A percentile compares a stretch with the other conserved stretches of the same genome.
Conservation (phyloP, 2,329 filamentous ascomycete genomes). For the Aspergillus sp. region DNA sequence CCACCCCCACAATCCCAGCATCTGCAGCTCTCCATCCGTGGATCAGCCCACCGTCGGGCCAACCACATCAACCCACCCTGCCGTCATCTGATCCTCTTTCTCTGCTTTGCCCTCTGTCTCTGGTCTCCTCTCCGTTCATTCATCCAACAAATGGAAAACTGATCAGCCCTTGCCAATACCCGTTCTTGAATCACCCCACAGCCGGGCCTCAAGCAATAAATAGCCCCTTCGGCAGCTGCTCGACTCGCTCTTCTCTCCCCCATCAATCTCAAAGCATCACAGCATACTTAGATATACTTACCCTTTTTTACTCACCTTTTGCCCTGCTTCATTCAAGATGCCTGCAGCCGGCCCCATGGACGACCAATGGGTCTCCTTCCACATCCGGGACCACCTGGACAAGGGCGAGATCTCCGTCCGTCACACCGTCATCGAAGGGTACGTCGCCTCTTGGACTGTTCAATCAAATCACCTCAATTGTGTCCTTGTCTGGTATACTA, state of each 20-base stretch:
- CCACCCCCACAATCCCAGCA: slow-evolving; percentile 13
- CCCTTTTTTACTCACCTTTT: not conserved
- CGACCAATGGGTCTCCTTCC: slow-evolving; percentile 33
- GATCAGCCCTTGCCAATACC: not conserved
- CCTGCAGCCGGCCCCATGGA: slow-evolving; percentile 12
- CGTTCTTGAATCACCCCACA: not conserved
- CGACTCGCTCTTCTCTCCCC: not conserved
- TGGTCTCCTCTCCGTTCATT: not conserved
- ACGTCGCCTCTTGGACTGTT: not conserved
- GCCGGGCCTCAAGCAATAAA: not conserved
- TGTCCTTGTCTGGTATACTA: not conserved
- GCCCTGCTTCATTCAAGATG: not conserved
- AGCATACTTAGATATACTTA: not conserved
- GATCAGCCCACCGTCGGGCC: slow-evolving; percentile 7
- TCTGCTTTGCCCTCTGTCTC: no score
- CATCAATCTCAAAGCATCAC: not conserved
- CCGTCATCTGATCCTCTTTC: slow-evolving; percentile 5
- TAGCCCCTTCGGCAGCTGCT: not conserved
- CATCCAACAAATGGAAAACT: not conserved
- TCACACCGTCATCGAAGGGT: slow-evolving; percentile 34
- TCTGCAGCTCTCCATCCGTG: not conserved
- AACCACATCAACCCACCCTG: slow-evolving; percentile 6
- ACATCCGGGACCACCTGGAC: slow-evolving; percentile 32
- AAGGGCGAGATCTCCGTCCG: slow-evolving; percentile 29
- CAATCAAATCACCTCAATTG: not conserved